Evolutionary conservation across 306 rosid species (phyloP), one percentile per base, ranked within the genome.

Genomic region (Quercus aquifolioides): DNA sequence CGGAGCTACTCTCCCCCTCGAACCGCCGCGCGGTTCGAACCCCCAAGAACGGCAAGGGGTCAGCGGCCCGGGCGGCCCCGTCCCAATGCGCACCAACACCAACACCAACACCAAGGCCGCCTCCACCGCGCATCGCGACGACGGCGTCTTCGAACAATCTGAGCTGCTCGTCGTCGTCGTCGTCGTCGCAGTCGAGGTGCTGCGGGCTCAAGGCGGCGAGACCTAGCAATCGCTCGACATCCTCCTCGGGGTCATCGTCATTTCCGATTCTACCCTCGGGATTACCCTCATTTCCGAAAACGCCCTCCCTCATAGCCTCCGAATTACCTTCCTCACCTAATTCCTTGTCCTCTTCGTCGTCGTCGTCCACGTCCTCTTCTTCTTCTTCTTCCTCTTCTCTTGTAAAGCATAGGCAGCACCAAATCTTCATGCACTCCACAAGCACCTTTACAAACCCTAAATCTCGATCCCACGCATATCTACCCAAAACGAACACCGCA

Each of bases 351-450:
- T 0, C 46, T 8, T 41, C 46, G 12, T 41, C 46, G 12, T 41
- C 46, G 3, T 41, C 46, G 46, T 41, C 46, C 46, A 41, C 46
- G 46, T 41, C 46, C 46, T 43, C 72, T 62, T 67, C 59, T 78
- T 57, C 59, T 78, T 57, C 76, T 52, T 76, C 86, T 60, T 80
- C 82, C 58, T 80, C 89, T 74, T 76, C 86, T 79, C 83, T 85
- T 88, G 85, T 87, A 90, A 91, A 90, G 90, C 94, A 91, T 86
- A 85, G 86, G 78, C 83, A 88, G 69, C 91, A 90, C 94, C 91
- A 91, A 84, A 87, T 88, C 92, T 84, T 95, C 98, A 92, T 92
- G 81, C 97, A 92, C 81, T 80, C 77, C 51, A 60, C 82, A 84
- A 77, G 65, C 17, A 74, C n/a, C 74, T 79, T 84, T 17, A 73